Percentiles rank a stretch among this genome's conserved stretches.
Evolutionary conservation across 2,329 filamentous ascomycete species (phyloP).

Genomic region (Epicoccum sorghinum): DNA sequence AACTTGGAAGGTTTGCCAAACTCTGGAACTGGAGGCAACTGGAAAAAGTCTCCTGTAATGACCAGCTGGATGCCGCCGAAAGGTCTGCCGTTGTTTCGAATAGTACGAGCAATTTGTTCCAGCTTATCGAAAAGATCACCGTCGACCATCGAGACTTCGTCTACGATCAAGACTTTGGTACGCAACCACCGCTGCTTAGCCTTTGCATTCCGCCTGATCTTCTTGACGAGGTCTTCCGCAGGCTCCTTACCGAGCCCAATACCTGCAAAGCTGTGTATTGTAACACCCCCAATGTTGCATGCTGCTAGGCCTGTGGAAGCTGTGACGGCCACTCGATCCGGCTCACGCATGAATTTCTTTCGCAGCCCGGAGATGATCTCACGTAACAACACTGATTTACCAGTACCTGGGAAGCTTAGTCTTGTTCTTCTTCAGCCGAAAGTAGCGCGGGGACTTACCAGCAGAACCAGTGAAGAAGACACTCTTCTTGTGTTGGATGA

Average conservation of each 20-base stretch:
- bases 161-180: constrained; percentile 86
- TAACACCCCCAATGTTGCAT: constrained; percentile 95
- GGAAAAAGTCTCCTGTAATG: constrained; percentile 97
- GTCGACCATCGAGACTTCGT: constrained; percentile 99
- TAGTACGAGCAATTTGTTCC: constrained; percentile 80
- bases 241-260: constrained; percentile 95
- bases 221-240: constrained; percentile 79
- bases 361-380: constrained; percentile 85
- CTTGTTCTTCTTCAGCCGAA: neutral
- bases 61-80: constrained; percentile 97
- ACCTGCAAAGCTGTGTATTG: constrained; percentile 92
- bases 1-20: constrained; percentile 77
- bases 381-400: constrained; percentile 94
- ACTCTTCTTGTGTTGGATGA: constrained; percentile 79
- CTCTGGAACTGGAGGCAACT: constrained; percentile 91
- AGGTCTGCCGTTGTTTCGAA: constrained; percentile 88
- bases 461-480: constrained; percentile 98
- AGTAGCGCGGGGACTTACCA: constrained; percentile 51
- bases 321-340: constrained; percentile 87
- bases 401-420: constrained; percentile 63
- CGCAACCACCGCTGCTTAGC: constrained; percentile 87
- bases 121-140: constrained; percentile 97
- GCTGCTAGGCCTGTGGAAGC: constrained; percentile 95
- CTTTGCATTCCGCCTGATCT: constrained; percentile 87
- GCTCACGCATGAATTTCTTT: constrained; percentile 75